Percentiles rank a stretch among this genome's conserved stretches.
These are phyloP conservation scores for Oenanthe sinensis DNA, from an alignment of 129 eudicot species.

Conservation along the genomic window DNA sequence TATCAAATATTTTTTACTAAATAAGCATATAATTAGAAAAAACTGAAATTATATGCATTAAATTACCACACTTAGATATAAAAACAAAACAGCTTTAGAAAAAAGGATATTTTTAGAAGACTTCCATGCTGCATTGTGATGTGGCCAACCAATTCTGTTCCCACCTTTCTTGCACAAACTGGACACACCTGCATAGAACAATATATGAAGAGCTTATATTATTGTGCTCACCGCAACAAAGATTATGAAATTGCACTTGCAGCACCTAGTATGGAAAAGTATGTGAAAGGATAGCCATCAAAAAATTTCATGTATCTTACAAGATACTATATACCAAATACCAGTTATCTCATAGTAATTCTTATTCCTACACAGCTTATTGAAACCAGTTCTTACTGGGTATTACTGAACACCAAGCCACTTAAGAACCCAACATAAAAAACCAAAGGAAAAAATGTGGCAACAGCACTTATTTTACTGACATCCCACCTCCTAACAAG, in stretches of 20 bases:
- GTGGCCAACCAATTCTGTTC: conserved; percentile 64
- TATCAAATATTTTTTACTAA: not conserved
- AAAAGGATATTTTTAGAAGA: conserved; percentile 83
- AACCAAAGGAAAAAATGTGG: not conserved
- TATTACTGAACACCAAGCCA: not conserved
- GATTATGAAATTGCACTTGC: not conserved
- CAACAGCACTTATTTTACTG: not conserved
- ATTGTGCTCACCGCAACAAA: not conserved
- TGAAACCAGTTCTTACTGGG: not conserved
- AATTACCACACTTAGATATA: not conserved
- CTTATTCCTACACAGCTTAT: not conserved
- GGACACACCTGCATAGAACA: conserved; percentile 65
- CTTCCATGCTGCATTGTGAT: conserved; percentile 79
- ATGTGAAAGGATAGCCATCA: not conserved
- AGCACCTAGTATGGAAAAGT: not conserved
- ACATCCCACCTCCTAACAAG: not conserved
- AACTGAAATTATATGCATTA: not conserved
- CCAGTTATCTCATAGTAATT: not conserved
- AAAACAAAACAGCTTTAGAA: not conserved
- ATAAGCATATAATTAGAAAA: not conserved
- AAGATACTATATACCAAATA: not conserved
- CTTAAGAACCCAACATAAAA: not conserved
- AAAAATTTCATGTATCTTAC: not conserved
- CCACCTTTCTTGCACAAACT: conserved; percentile 66
- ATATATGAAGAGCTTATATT: not conserved